Evolutionary conservation across 139 green algal species (phyloP), one percentile per base, ranked within the genome.

Genomic region (Bryopsis sp.): DNA sequence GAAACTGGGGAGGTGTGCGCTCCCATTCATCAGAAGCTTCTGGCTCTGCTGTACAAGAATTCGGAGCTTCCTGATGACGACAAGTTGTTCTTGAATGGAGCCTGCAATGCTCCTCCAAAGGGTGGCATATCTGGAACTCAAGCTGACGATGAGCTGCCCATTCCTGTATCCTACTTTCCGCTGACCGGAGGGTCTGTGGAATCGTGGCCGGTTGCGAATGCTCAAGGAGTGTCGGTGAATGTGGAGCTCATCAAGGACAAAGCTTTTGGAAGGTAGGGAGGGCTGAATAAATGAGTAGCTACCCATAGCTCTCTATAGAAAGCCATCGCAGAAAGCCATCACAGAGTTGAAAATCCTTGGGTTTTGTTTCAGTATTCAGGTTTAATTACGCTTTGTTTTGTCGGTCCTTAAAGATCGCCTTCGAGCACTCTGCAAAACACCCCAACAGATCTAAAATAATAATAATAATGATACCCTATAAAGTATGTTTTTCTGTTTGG

Each of bases 251-350:
- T 63, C n/a, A 19, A 63, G 24, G 54, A 63, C n/a, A 7, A 8
- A 19, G 54, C n/a, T 15, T 63, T 63, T 63, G 54, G 54, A 63
- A 29, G n/a, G n/a, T n/a, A n/a, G n/a, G n/a, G n/a, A n/a, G n/a
- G n/a, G n/a, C n/a, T n/a, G n/a, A n/a, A n/a, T n/a, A n/a, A n/a
- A n/a, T n/a, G n/a, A n/a, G n/a, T n/a, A n/a, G n/a, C n/a, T n/a
- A n/a, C n/a, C n/a, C n/a, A n/a, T n/a, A n/a, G n/a, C n/a, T n/a
- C n/a, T n/a, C n/a, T n/a, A n/a, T n/a, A n/a, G n/a, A n/a, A n/a
- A n/a, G n/a, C n/a, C n/a, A n/a, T n/a, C n/a, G n/a, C n/a, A n/a
- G n/a, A n/a, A n/a, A n/a, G n/a, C n/a, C n/a, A n/a, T n/a, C n/a
- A n/a, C n/a, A n/a, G n/a, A n/a, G n/a, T n/a, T n/a, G n/a, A n/a